A percentile compares a stretch with the other conserved stretches of the same genome.
Evolutionary conservation across 164 flowering plant genomes (phyloP).

Genomic region (Magnolia officinalis): DNA sequence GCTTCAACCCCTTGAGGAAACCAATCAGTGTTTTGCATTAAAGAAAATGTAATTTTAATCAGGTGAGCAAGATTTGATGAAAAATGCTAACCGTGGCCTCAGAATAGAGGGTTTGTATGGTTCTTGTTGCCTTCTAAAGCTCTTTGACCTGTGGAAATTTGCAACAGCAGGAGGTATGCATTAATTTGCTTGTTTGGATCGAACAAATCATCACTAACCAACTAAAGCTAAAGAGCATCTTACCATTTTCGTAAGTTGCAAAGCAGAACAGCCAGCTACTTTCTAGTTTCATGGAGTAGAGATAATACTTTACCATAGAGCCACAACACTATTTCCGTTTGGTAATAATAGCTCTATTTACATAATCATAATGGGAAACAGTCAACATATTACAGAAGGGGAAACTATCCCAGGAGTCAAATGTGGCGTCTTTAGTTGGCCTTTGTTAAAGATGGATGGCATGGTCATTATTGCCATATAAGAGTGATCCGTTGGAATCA

Average conservation of each 20-base stretch:
- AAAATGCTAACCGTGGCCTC: slow-evolving; percentile 70
- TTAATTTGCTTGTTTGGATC: neutral
- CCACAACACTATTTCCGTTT: no score
- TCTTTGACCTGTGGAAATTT: slow-evolving; percentile 50
- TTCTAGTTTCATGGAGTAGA: no score
- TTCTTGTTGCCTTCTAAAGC: slow-evolving; percentile 89
- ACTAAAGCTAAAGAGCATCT: slow-evolving; percentile 17
- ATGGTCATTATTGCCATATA: no score
- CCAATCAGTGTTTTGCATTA: neutral
- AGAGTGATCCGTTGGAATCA: no score
- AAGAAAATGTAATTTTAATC: neutral
- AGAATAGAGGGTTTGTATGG: slow-evolving; percentile 76
- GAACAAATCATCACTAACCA: neutral
- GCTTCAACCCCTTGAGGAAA: slow-evolving; percentile 55
- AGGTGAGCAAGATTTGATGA: neutral
- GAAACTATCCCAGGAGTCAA: no score
- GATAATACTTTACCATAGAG: no score
- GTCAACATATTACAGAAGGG: no score
- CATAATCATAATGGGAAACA: no score
- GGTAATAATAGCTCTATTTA: no score
- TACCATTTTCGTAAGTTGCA: slow-evolving; percentile 35
- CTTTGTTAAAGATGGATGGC: no score
- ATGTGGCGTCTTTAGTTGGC: no score
- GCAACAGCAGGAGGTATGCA: slow-evolving; percentile 5
- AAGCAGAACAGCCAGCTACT: no score